Percentiles rank a stretch among this genome's conserved stretches.
These are phyloP conservation scores for Scedosporium apiospermum DNA, from an alignment of 2,329 filamentous ascomycete species.

Conservation along the genomic window DNA sequence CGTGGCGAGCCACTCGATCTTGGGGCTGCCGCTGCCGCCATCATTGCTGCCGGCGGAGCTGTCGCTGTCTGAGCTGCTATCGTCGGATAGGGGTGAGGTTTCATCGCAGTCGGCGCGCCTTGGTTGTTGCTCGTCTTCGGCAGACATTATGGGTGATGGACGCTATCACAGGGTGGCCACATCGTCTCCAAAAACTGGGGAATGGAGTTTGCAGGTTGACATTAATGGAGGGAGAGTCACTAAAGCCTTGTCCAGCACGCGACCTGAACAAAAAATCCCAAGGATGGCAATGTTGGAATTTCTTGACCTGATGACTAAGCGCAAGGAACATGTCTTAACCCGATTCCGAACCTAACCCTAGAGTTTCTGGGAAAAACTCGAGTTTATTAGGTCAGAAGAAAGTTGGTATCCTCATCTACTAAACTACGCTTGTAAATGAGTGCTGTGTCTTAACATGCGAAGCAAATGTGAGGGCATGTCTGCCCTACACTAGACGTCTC, in stretches of 20 bases:
- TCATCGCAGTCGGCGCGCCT: background rate
- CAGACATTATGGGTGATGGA: background rate
- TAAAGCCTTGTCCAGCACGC: background rate
- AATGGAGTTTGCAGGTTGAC: too few species aligned
- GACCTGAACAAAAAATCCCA: background rate
- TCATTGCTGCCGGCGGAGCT: conserved; percentile 21
- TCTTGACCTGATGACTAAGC: too few species aligned
- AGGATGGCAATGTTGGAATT: too few species aligned
- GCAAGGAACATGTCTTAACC: too few species aligned
- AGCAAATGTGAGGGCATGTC: too few species aligned
- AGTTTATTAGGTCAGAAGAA: too few species aligned
- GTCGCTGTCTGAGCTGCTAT: conserved; percentile 20
- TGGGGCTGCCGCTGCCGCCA: conserved; percentile 16
- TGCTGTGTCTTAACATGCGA: too few species aligned
- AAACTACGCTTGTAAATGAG: too few species aligned
- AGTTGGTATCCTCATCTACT: too few species aligned
- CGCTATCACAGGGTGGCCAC: background rate
- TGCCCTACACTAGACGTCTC: too few species aligned
- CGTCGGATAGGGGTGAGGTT: background rate
- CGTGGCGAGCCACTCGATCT: conserved; percentile 62
- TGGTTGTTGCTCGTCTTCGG: conserved; percentile 1
- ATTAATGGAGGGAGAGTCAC: background rate
- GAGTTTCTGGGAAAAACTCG: too few species aligned
- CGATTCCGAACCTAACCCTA: too few species aligned
- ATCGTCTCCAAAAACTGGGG: background rate